phyloP scores from a whole-genome alignment of 1,139 yeast species.

The Candida sp. region DNA sequence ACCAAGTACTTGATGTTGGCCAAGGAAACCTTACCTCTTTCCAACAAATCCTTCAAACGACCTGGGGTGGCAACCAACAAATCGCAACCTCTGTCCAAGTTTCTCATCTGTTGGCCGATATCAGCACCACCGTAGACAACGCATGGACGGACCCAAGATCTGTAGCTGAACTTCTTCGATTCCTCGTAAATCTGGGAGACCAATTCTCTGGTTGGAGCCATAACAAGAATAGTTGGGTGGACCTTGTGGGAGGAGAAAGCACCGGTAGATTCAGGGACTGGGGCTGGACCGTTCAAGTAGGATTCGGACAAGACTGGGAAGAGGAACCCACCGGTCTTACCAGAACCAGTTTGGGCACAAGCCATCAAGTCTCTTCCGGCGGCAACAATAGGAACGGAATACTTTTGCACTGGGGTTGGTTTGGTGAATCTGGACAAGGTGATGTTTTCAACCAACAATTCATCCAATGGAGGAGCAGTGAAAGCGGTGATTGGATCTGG shows the following conservation, averaged over 20 bases:
- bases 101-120: conserved; percentile 84
- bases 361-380: conserved; percentile 99
- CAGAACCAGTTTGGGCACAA: conserved; percentile 99
- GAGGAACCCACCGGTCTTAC: conserved; percentile 99
- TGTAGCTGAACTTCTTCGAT: conserved; percentile 93
- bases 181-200: conserved; percentile 97
- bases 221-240: conserved; percentile 90
- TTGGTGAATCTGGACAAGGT: conserved; percentile 86
- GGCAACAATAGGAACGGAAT: conserved; percentile 97
- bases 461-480: conserved; percentile 92
- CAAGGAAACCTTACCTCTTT: conserved; percentile 92
- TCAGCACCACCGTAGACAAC: conserved; percentile 99
- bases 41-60: conserved; percentile 94
- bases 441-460: conserved; percentile 86
- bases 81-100: conserved; percentile 94
- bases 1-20: conserved; percentile 92
- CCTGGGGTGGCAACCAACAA: conserved; percentile 98
- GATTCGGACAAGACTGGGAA: conserved; percentile 98
- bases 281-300: conserved; percentile 87
- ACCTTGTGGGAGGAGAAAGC: conserved; percentile 77
- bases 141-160: conserved; percentile 98
- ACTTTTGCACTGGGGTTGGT: conserved; percentile 99
- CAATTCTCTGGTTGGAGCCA: conserved; percentile 99
- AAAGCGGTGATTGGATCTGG: conserved; percentile 93
- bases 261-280: conserved; percentile 55